A percentile compares a stretch with the other conserved stretches of the same genome.
phyloP scores from a whole-genome alignment of 148 eudicot genomes.

The Rhododendron simsii region DNA sequence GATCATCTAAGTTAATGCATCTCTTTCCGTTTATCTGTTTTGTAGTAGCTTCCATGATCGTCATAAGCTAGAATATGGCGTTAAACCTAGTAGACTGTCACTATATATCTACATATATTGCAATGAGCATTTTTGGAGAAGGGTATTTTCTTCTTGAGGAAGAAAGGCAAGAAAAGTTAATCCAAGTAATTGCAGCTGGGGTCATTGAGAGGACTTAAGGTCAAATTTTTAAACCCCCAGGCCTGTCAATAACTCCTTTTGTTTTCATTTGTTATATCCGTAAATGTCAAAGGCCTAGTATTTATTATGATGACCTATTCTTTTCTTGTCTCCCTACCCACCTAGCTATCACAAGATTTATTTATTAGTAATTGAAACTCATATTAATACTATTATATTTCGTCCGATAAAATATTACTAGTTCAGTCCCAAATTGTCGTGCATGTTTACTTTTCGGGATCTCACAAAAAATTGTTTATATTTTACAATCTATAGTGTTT shows the following conservation, averaged over 20 bases:
- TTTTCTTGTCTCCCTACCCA: slow-evolving; percentile 14
- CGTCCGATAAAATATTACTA: not conserved
- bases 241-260: slow-evolving; percentile 17
- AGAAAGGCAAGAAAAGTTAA: slow-evolving; percentile 23
- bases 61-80: too few relatives aligned
- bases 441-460: too few relatives aligned
- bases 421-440: too few relatives aligned
- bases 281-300: not conserved
- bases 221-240: slow-evolving; percentile 32
- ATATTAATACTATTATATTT: not conserved
- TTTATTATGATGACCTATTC: not conserved
- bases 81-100: too few relatives aligned
- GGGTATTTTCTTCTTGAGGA: slow-evolving; percentile 8
- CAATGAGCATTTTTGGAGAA: not conserved
- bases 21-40: too few relatives aligned
- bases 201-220: slow-evolving; percentile 25
- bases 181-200: slow-evolving; percentile 12
- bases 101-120: not conserved
- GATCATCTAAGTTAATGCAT: too few relatives aligned
- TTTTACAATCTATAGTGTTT: too few relatives aligned
- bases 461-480: too few relatives aligned
- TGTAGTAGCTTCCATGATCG: too few relatives aligned
- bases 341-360: not conserved
- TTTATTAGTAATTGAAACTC: not conserved
- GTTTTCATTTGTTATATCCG: not conserved